Evolutionary conservation across 164 flowering plant species (phyloP), one percentile per base, ranked within the genome.

Genomic region (Echeveria elegans): DNA sequence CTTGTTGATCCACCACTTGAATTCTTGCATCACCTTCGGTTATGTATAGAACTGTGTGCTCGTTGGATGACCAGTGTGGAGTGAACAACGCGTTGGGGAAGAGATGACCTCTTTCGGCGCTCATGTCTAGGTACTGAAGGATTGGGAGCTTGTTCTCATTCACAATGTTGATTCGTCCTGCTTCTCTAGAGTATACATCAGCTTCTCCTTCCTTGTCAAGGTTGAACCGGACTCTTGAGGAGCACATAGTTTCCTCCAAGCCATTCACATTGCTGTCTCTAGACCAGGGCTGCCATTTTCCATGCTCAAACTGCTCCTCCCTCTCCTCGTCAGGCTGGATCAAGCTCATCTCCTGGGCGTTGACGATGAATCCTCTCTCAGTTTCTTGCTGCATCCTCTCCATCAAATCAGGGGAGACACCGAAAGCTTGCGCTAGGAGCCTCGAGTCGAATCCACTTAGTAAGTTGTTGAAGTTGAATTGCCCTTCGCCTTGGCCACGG

Each of bases 241-340:
- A 69, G 81, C 86, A 84, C 48, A 79, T 11, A 19, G 88, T 85
- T 50, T 85, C 85, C 59, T 83, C 88, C 1, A 81, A 10, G 23
- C 85, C 85, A 38, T 82, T 82, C 15, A 63, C 30, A 19, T 53
- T 24, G 59, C 15, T 53, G 2, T 16, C 61, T 56, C 15, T 28
- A 14, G 32, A 9, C 32, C 61, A 0, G 18, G 6, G 12, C 61
- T 14, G 11, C 6, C 61, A 5, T 28, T 32, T 19, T 56, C 66
- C 66, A 4, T 66, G 23, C 63, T 68, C 31, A 47, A 64, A 65
- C 30, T 70, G 26, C 19, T 58, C 73, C 2, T 53, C 71, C 9
- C 1, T 41, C 43, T 50, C 60, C 21, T 48, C 69, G 18, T 67
- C 63, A 14, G 79, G 78, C 30, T 45, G 60, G 1, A 72, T 1